Conservation (phyloP, 2,329 filamentous ascomycete species). For the Ceratocystis papillata region DNA sequence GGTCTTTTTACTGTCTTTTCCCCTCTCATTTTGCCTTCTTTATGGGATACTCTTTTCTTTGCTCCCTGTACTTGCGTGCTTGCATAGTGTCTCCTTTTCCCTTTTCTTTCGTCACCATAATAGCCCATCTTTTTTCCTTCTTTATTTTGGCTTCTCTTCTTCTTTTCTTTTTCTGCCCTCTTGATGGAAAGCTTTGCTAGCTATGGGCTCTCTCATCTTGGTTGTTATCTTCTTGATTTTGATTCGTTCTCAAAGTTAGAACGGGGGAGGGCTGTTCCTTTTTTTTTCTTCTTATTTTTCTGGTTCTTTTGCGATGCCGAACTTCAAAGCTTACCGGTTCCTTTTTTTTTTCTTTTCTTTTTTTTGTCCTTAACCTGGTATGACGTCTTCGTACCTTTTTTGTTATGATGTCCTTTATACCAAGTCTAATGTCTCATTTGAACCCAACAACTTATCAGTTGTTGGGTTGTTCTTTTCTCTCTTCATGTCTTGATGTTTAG, state of each 20-base stretch:
- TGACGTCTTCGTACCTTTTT: conserved; percentile 4
- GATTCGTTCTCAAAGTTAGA: conserved; percentile 2
- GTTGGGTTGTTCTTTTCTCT: not conserved
- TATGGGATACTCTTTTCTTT: conserved; percentile 20
- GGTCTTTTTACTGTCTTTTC: conserved; percentile 21
- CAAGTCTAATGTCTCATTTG: conserved; percentile 13
- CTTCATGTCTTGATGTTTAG: not conserved
- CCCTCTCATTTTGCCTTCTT: conserved; percentile 1
- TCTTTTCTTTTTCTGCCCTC: not conserved
- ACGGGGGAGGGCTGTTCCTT: not conserved
- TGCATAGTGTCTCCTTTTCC: not conserved
- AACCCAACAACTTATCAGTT: conserved; percentile 9
- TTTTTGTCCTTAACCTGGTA: conserved; percentile 1
- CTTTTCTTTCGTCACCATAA: not conserved
- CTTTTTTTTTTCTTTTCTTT: not conserved
- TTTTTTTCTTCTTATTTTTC: not conserved
- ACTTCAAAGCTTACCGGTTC: not conserved
- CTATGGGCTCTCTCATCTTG: no score
- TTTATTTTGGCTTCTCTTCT: not conserved
- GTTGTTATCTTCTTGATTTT: conserved; percentile 17
- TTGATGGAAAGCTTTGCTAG: no score
- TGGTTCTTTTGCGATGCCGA: not conserved
- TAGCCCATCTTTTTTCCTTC: not conserved
- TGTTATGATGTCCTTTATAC: conserved; percentile 13
- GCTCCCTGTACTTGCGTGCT: conserved; percentile 21